Evolutionary conservation across 352 stramenopile genomes (phyloP).

Genomic region (Pythium pyrilobum): DNA sequence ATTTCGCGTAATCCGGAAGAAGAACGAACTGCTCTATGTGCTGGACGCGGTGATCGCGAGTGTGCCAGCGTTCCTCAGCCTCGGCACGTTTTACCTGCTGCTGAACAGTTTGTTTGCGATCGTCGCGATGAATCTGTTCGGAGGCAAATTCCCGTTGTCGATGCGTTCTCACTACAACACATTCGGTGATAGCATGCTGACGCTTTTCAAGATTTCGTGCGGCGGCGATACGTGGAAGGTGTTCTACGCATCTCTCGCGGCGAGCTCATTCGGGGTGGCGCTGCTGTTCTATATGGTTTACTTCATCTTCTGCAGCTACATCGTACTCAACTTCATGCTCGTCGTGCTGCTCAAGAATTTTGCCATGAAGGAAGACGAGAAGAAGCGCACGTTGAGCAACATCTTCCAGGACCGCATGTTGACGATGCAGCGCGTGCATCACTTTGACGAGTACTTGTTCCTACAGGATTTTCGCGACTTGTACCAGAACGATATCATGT

Average conservation of each 20-base stretch:
- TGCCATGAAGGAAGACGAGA: slow-evolving; percentile 81
- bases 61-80: slow-evolving; percentile 60
- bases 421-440: slow-evolving; percentile 68
- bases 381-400: slow-evolving; percentile 58
- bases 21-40: slow-evolving; percentile 67
- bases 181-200: slow-evolving; percentile 79
- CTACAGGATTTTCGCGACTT: slow-evolving; percentile 72
- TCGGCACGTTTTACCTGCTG: slow-evolving; percentile 52
- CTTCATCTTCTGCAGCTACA: slow-evolving; percentile 59
- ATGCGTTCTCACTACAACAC: slow-evolving; percentile 82
- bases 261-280: slow-evolving; percentile 46
- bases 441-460: slow-evolving; percentile 76
- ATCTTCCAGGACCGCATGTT: slow-evolving; percentile 79
- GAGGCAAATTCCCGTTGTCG: slow-evolving; percentile 57
- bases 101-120: slow-evolving; percentile 80
- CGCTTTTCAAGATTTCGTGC: slow-evolving; percentile 82
- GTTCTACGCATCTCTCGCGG: slow-evolving; percentile 64
- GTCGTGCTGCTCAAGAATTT: slow-evolving; percentile 82
- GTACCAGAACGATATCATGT: slow-evolving; percentile 73
- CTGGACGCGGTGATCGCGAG: slow-evolving; percentile 66
- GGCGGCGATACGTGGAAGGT: slow-evolving; percentile 80
- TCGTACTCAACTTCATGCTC: slow-evolving; percentile 84
- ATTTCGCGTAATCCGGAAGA: slow-evolving; percentile 72
- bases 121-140: slow-evolving; percentile 80
- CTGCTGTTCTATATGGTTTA: slow-evolving; percentile 72